Conservation (phyloP, 306 rosid species). For the barrel medic (Medicago truncatula) region MtrunA17r5.0-ANR NC_053045.1:40647001-40647500, state of each 20-base stretch:
- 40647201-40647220: constrained; percentile 62
- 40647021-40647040: constrained; percentile 51
- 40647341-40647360: constrained; percentile 45
- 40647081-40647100: constrained; percentile 53
- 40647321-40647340: constrained; percentile 72
- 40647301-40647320: constrained; percentile 65
- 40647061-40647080: constrained; percentile 39
- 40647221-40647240: constrained; percentile 54
- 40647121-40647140: constrained; percentile 36
- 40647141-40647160: constrained; percentile 55
- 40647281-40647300: constrained; percentile 79
- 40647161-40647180: constrained; percentile 58
- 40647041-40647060: constrained; percentile 43
- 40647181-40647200: constrained; percentile 39
- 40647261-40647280: constrained; percentile 52
- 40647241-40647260: constrained; percentile 65
- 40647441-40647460: constrained; percentile 27
- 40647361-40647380: constrained; percentile 39
- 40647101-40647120: constrained; percentile 51
- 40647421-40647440: constrained; percentile 62
- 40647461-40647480: constrained; percentile 30
- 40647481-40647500: constrained; percentile 22
- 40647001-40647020: constrained; percentile 11
- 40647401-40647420: constrained; percentile 51
- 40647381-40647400: constrained; percentile 43